A percentile compares a stretch with the other conserved stretches of the same genome.
Evolutionary conservation across 2,329 filamentous ascomycete species (phyloP).

Genomic region (Fusarium citri): DNA sequence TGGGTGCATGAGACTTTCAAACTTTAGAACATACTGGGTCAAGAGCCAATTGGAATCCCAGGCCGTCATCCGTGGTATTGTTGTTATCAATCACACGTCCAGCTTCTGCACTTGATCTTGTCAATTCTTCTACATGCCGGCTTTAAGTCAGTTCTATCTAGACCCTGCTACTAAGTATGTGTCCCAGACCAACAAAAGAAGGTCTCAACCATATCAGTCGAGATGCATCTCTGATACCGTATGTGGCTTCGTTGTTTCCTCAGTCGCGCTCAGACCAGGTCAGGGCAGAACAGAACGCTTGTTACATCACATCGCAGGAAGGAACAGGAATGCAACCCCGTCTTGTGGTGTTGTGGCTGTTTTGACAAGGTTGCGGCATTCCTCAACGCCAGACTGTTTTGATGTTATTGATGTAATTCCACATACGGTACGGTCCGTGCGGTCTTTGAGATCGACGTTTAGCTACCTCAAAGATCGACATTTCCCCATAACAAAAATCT

Average conservation of each 20-base stretch:
- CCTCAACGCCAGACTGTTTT: slow-evolving; percentile 18
- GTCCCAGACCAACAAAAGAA: slow-evolving; percentile 8
- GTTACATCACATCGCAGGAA: slow-evolving; percentile 14
- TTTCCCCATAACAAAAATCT: slow-evolving; percentile 16
- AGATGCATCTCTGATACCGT: slow-evolving; percentile 17
- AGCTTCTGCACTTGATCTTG: not conserved
- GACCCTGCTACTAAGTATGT: slow-evolving; percentile 2
- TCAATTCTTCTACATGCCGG: slow-evolving; percentile 23
- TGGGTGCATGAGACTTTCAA: slow-evolving; percentile 1
- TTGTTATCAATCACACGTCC: slow-evolving; percentile 3
- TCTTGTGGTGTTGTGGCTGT: slow-evolving; percentile 29
- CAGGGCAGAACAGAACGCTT: not conserved
- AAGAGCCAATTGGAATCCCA: slow-evolving; percentile 22
- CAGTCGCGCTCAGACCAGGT: not conserved
- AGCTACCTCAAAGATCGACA: slow-evolving; percentile 31
- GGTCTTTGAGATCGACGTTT: slow-evolving; percentile 32
- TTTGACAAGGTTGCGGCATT: slow-evolving; percentile 29
- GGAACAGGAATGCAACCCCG: slow-evolving; percentile 26
- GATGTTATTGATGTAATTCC: slow-evolving; percentile 11
- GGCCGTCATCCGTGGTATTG: slow-evolving; percentile 6
- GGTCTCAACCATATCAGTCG: slow-evolving; percentile 27
- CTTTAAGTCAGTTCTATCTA: slow-evolving; percentile 16
- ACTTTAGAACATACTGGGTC: not conserved
- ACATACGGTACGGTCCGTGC: slow-evolving; percentile 41
- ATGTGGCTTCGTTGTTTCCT: slow-evolving; percentile 25